Conservation (phyloP, 1,284 basidiomycete species). For the Leccinum discolor region DNA sequence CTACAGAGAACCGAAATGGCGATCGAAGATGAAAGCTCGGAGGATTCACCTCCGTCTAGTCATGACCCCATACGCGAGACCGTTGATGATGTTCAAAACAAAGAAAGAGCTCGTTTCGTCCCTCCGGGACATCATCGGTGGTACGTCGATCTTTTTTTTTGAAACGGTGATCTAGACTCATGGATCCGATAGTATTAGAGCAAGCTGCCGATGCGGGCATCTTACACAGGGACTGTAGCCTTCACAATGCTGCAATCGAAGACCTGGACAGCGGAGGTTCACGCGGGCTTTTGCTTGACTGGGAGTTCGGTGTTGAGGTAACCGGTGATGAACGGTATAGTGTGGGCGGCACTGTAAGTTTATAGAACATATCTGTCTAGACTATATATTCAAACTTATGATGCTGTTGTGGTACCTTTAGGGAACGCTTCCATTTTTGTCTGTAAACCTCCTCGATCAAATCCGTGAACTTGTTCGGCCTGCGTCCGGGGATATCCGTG, state of each 20-base stretch:
- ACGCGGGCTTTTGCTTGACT: not conserved
- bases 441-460: not conserved
- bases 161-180: not conserved
- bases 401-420: not conserved
- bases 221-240: not conserved
- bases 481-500: not conserved
- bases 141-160: not conserved
- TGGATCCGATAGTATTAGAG: not conserved
- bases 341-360: not conserved
- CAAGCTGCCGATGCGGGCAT: not conserved
- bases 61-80: not conserved
- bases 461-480: not conserved
- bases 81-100: not conserved
- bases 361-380: not conserved
- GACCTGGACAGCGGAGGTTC: not conserved
- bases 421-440: not conserved
- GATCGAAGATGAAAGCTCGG: not conserved
- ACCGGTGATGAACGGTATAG: not conserved
- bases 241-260: not conserved
- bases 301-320: not conserved
- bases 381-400: not conserved
- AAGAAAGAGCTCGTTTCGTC: not conserved
- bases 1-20: not conserved
- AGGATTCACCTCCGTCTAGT: not conserved
- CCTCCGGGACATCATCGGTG: not conserved